These are phyloP conservation scores for Nigrograna mackinnonii DNA, from an alignment of 2,329 filamentous ascomycete genomes.

Conservation along the genomic window DNA sequence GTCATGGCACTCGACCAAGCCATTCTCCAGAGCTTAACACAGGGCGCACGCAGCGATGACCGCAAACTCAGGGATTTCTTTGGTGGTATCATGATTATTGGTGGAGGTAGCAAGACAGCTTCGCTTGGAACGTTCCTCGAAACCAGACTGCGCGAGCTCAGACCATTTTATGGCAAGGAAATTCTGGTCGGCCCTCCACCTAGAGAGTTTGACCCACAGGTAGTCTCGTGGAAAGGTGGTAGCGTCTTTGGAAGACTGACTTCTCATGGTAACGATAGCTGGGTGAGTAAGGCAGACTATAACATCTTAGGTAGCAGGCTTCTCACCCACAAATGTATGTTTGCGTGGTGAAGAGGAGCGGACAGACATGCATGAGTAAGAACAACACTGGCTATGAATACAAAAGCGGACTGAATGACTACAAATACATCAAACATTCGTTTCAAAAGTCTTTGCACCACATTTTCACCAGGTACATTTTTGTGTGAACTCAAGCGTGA, in stretches of 20 bases:
- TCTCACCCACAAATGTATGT: conserved; percentile 58
- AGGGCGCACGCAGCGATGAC: conserved; percentile 86
- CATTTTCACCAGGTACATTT: no score
- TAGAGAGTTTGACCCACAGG: conserved; percentile 92
- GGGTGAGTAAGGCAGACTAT: conserved; percentile 87
- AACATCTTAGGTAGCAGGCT: conserved; percentile 81
- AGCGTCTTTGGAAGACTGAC: conserved; percentile 92
- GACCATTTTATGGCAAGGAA: conserved; percentile 66
- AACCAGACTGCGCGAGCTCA: conserved; percentile 71
- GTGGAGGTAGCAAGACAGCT: conserved; percentile 50
- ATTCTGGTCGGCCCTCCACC: conserved; percentile 73
- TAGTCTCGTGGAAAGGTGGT: conserved; percentile 97
- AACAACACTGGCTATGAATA: no score
- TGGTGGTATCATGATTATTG: conserved; percentile 44
- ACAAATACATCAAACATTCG: no score
- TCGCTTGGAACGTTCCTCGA: conserved; percentile 83
- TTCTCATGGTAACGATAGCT: conserved; percentile 82
- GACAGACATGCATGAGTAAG: no score
- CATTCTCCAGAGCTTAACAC: conserved; percentile 85
- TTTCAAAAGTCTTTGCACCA: no score
- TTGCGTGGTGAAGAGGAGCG: conserved; percentile 39
- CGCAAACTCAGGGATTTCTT: conserved; percentile 88
- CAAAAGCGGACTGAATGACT: no score
- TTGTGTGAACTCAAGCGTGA: no score
- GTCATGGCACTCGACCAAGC: conserved; percentile 84